Conservation (phyloP, 2,329 filamentous ascomycete genomes). For the Phaeoacremonium minimum region DNA sequence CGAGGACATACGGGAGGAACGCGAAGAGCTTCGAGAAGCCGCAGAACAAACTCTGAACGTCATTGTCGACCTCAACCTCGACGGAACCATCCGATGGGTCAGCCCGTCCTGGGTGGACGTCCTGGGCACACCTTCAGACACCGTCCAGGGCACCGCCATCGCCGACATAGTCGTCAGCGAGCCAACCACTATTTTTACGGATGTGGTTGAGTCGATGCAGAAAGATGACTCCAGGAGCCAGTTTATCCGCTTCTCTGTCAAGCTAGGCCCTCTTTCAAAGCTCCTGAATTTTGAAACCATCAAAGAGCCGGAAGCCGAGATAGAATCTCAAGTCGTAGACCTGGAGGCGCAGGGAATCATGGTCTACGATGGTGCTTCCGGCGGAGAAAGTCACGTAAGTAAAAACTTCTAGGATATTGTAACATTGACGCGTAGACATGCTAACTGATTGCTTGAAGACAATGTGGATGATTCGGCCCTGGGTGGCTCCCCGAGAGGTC, state of each 20-base stretch:
- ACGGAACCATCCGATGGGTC: conserved; percentile 90
- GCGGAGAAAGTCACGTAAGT: conserved; percentile 85
- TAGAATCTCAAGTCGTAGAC: conserved; percentile 57
- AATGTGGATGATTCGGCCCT: conserved; percentile 99
- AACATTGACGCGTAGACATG: no score
- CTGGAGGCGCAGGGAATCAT: conserved; percentile 97
- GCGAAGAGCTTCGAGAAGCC: conserved; percentile 89
- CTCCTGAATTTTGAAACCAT: conserved; percentile 44
- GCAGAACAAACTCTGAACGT: conserved; percentile 96
- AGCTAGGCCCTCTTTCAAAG: conserved; percentile 65
- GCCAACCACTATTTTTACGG: conserved; percentile 74
- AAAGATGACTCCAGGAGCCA: conserved; percentile 91
- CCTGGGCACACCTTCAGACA: conserved; percentile 71
- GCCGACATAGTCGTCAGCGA: conserved; percentile 74
- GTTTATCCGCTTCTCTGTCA: conserved; percentile 76
- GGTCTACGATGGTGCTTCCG: conserved; percentile 87
- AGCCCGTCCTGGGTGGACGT: conserved; percentile 95
- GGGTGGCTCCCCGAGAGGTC: conserved; percentile 82
- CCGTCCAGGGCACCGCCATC: conserved; percentile 72
- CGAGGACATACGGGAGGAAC: conserved; percentile 87
- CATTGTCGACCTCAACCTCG: conserved; percentile 88
- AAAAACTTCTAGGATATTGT: conserved; percentile 3
- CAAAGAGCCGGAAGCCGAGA: conserved; percentile 28
- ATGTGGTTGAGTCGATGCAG: conserved; percentile 83
- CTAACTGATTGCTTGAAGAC: conserved; percentile 57